Conservation (phyloP, 257 asterid species). For the Mentha longifolia region DNA sequence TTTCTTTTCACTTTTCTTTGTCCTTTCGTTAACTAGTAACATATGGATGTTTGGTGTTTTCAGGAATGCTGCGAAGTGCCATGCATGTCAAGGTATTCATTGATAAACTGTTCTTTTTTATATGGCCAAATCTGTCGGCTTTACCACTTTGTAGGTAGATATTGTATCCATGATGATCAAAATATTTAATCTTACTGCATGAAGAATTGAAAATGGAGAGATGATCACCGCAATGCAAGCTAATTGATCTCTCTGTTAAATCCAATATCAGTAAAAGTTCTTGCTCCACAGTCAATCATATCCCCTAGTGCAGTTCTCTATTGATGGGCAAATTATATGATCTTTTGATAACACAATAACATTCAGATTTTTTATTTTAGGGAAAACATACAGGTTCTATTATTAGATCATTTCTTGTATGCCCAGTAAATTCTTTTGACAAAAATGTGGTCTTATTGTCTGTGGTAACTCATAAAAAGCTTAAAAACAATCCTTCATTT, state of each 20-base stretch:
- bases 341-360: neutral
- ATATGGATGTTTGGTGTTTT: slow-evolving; percentile 36
- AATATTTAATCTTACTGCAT: neutral
- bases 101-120: slow-evolving; percentile 27
- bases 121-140: neutral
- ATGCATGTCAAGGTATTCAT: slow-evolving; percentile 71
- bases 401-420: slow-evolving; percentile 4
- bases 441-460: slow-evolving; percentile 22
- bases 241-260: neutral
- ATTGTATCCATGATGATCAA: slow-evolving; percentile 11
- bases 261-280: neutral
- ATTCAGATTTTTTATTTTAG: neutral
- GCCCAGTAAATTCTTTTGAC: slow-evolving; percentile 14
- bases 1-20: slow-evolving; percentile 12
- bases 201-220: slow-evolving; percentile 3
- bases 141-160: neutral
- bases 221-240: neutral
- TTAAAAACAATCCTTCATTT: slow-evolving; percentile 20
- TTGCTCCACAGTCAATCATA: neutral
- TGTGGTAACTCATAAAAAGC: slow-evolving; percentile 16
- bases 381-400: neutral
- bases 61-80: slow-evolving; percentile 74
- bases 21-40: slow-evolving; percentile 30
- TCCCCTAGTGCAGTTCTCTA: neutral
- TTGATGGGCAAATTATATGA: neutral